These are phyloP conservation scores for Athelia psychrophila DNA, from an alignment of 1,284 basidiomycete genomes.

Conservation along the genomic window DNA sequence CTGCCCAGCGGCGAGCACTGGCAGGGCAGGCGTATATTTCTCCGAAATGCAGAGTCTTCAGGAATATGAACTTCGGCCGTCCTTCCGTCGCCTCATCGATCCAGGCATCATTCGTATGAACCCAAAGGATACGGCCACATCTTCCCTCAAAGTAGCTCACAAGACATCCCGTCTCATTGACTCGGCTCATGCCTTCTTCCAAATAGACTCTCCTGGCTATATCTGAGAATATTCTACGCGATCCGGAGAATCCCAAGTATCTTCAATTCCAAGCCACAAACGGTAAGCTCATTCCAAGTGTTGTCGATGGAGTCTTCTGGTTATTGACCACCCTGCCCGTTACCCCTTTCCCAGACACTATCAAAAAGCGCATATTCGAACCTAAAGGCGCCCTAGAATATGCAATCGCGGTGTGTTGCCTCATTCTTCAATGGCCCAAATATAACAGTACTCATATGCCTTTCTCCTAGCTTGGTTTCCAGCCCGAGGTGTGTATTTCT, in stretches of 20 bases:
- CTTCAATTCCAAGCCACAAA: constrained; percentile 76
- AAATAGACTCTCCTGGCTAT: constrained; percentile 62
- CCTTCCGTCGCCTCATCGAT: constrained; percentile 70
- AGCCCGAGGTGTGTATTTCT: constrained; percentile 45
- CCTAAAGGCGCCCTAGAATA: constrained; percentile 76
- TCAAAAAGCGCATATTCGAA: constrained; percentile 57
- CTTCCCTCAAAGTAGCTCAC: constrained; percentile 63
- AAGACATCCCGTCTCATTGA: background rate
- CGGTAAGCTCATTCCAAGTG: constrained; percentile 9
- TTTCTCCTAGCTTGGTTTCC: constrained; percentile 63
- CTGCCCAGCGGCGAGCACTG: constrained; percentile 41
- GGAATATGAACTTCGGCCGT: constrained; percentile 63
- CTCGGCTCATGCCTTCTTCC: background rate
- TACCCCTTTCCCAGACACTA: constrained; percentile 24
- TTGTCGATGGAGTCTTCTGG: too few species aligned
- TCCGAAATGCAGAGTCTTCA: constrained; percentile 42
- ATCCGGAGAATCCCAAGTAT: constrained; percentile 70
- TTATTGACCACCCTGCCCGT: constrained; percentile 2
- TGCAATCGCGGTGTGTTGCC: constrained; percentile 58
- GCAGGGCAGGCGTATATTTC: constrained; percentile 18
- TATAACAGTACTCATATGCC: background rate
- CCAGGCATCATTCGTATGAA: constrained; percentile 77
- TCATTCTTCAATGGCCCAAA: constrained; percentile 6
- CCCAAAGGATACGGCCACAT: constrained; percentile 52
- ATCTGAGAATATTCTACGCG: constrained; percentile 67